These are phyloP conservation scores for Purpureocillium lavendulum DNA, from an alignment of 2,329 filamentous ascomycete genomes.

Conservation along the genomic window DNA sequence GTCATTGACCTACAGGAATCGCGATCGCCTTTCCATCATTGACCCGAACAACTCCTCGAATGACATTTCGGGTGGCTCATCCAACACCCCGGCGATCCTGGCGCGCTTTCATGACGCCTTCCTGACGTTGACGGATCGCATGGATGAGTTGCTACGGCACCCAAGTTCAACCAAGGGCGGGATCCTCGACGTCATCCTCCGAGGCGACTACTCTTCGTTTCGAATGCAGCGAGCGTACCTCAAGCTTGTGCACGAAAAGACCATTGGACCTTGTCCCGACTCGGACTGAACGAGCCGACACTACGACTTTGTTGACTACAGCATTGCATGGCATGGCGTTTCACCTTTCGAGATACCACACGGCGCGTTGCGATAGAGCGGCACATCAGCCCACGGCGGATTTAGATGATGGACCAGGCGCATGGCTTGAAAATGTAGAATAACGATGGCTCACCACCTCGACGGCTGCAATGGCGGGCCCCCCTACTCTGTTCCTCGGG, in stretches of 20 bases:
- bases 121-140: conserved; percentile 44
- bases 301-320: not conserved
- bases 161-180: conserved; percentile 12
- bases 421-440: conserved; percentile 6
- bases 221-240: conserved; percentile 59
- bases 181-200: conserved; percentile 64
- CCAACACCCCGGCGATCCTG: conserved; percentile 59
- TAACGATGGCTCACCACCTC: conserved; percentile 7
- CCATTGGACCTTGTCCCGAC: conserved; percentile 23
- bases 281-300: conserved; percentile 6
- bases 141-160: conserved; percentile 39
- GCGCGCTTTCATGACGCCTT: conserved; percentile 61
- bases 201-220: conserved; percentile 73
- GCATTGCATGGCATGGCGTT: not conserved
- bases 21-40: conserved; percentile 71
- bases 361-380: conserved; percentile 1
- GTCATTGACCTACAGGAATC: conserved; percentile 47
- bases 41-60: conserved; percentile 82
- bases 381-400: not conserved
- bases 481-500: not conserved
- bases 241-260: conserved; percentile 38
- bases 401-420: conserved; percentile 2
- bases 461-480: not conserved
- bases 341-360: not conserved
- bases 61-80: conserved; percentile 84